Evolutionary conservation across 1,139 yeast genomes (phyloP).

Genomic region (Suhomyces bolitotheri): DNA sequence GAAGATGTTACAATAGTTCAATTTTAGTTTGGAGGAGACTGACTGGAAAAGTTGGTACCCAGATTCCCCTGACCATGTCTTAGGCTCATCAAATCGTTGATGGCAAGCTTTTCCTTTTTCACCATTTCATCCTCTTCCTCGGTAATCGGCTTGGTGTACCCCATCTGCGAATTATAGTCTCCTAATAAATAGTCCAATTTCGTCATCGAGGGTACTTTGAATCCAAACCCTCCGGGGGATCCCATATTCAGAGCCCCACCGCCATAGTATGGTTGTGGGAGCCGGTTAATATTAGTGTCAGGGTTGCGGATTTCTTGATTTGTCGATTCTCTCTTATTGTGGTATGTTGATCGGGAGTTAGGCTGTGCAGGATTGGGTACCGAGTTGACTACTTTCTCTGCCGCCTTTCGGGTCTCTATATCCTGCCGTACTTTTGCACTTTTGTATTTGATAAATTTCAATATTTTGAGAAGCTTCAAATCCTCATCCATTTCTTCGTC

Average conservation of each 20-base stretch:
- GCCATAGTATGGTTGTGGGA: constrained; percentile 11
- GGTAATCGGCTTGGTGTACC: constrained; percentile 16
- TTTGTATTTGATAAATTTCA: constrained; percentile 47
- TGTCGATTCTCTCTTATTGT: background rate
- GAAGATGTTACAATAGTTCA: too few relatives aligned
- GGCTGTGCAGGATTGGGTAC: constrained; percentile 3
- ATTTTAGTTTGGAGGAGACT: constrained; percentile 2
- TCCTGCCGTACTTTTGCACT: constrained; percentile 16
- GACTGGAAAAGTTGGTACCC: constrained; percentile 1
- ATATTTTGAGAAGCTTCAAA: constrained; percentile 44
- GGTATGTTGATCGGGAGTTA: background rate
- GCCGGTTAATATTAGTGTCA: background rate
- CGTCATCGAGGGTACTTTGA: constrained; percentile 29
- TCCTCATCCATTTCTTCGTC: constrained; percentile 54
- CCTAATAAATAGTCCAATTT: constrained; percentile 34
- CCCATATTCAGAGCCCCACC: constrained; percentile 7
- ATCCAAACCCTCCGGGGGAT: constrained; percentile 12
- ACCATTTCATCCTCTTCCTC: constrained; percentile 25
- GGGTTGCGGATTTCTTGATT: background rate
- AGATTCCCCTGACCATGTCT: constrained; percentile 16
- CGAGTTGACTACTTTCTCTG: constrained; percentile 10
- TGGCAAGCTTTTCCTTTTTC: constrained; percentile 38
- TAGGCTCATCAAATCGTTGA: constrained; percentile 37
- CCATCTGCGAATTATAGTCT: constrained; percentile 20
- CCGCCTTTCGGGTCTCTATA: constrained; percentile 13